These are phyloP conservation scores for Mycena galericulata DNA, from an alignment of 768 basidiomycete species.

Conservation along the genomic window DNA sequence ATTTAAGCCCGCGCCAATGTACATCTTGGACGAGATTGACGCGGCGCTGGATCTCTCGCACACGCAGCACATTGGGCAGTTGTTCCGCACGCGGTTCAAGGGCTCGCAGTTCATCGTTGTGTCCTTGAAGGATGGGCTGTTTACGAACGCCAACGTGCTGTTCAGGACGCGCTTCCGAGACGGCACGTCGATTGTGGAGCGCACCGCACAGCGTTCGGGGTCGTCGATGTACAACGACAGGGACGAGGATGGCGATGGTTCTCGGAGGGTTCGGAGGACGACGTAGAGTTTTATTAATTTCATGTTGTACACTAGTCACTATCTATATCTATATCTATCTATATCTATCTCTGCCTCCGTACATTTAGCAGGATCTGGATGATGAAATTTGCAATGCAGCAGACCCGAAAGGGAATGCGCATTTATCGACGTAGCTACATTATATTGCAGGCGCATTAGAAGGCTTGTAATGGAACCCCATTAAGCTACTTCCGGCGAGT, in stretches of 20 bases:
- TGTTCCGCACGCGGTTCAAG: conserved; percentile 98
- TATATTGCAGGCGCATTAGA: no score
- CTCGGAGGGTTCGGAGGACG: neutral
- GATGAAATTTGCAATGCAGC: no score
- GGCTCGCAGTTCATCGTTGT: conserved; percentile 99
- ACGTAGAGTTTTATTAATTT: neutral
- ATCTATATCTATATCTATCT: neutral
- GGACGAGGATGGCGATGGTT: conserved; percentile 17
- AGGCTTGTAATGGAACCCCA: no score
- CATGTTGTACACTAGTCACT: neutral
- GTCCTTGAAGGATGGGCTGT: conserved; percentile 94
- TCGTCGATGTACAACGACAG: conserved; percentile 59
- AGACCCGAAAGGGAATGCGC: no score
- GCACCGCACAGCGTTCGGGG: conserved; percentile 75
- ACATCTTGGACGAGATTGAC: conserved; percentile 99
- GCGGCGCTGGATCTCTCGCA: conserved; percentile 96
- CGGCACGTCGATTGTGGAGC: conserved; percentile 91
- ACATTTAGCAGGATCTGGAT: no score
- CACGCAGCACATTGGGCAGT: conserved; percentile 96
- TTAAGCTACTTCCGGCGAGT: no score
- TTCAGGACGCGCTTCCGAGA: conserved; percentile 95
- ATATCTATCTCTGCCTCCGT: no score
- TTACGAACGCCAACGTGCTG: conserved; percentile 96
- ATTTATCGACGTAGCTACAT: no score
- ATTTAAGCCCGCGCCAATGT: conserved; percentile 99